Evolutionary conservation across 768 basidiomycete genomes (phyloP).

Genomic region (Russula virescens): DNA sequence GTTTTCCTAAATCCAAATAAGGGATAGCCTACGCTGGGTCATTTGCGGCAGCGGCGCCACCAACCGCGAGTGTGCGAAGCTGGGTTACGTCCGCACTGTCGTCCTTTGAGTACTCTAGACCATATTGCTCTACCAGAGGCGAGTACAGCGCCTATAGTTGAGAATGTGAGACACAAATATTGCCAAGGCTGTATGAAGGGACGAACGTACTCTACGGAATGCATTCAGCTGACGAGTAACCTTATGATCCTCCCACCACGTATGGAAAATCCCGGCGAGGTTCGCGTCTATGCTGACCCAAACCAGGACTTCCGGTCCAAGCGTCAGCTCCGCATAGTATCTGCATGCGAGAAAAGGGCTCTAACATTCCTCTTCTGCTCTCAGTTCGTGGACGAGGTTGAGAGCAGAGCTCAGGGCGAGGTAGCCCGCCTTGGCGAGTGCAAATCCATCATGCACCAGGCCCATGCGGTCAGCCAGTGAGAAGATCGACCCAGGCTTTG

Average conservation of each 20-base stretch:
- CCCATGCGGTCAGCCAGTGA: slow-evolving; percentile 85
- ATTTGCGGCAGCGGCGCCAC: slow-evolving; percentile 44
- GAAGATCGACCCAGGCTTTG: slow-evolving; percentile 59
- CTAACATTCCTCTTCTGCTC: slow-evolving; percentile 73
- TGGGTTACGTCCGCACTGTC: slow-evolving; percentile 67
- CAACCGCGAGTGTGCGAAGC: slow-evolving; percentile 70
- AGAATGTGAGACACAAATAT: not conserved
- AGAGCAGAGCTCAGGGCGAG: slow-evolving; percentile 71
- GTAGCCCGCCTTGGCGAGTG: slow-evolving; percentile 77
- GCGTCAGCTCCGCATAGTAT: slow-evolving; percentile 5
- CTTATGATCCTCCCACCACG: slow-evolving; percentile 80
- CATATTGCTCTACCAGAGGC: slow-evolving; percentile 73
- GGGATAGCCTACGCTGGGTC: slow-evolving; percentile 35
- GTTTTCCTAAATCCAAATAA: not conserved
- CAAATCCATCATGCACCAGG: slow-evolving; percentile 75
- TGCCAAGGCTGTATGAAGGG: too few species aligned
- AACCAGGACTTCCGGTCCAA: slow-evolving; percentile 56
- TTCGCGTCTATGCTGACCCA: slow-evolving; percentile 66
- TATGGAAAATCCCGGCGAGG: slow-evolving; percentile 47
- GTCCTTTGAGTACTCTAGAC: slow-evolving; percentile 61
- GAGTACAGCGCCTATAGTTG: slow-evolving; percentile 51
- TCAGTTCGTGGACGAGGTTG: slow-evolving; percentile 61
- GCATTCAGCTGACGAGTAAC: slow-evolving; percentile 49
- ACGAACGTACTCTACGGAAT: slow-evolving; percentile 48
- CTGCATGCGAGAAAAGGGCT: not conserved